Evolutionary conservation across 179 eudicot species (phyloP).

Genomic region (Carnegiea gigantea): DNA sequence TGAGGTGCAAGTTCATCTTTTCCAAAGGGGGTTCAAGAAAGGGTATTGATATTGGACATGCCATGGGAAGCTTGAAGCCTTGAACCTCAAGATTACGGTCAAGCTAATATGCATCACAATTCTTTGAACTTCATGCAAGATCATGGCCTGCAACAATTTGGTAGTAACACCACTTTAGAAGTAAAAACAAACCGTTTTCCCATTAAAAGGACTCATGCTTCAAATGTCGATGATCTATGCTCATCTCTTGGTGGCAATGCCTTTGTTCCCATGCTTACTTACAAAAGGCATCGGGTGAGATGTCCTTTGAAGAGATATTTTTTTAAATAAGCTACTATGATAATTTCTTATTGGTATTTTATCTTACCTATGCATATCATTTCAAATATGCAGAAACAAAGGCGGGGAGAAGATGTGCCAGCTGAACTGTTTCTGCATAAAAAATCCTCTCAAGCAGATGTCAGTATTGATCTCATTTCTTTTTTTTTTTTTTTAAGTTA

Average conservation of each 20-base stretch:
- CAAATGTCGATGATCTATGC: no score
- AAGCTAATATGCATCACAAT: not conserved
- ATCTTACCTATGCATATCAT: not conserved
- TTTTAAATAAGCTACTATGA: not conserved
- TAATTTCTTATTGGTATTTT: not conserved
- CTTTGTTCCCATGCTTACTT: not conserved
- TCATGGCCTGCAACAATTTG: not conserved
- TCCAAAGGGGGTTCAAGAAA: not conserved
- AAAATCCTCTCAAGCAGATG: no score
- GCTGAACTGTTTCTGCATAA: no score
- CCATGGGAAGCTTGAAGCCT: not conserved
- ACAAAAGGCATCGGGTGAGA: not conserved
- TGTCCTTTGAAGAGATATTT: not conserved
- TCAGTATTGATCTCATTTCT: no score
- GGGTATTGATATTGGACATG: not conserved
- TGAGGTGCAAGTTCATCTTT: not conserved
- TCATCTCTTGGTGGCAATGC: not conserved
- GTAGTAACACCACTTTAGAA: not conserved
- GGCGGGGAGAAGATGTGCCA: no score
- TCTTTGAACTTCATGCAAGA: not conserved
- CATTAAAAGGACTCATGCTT: not conserved
- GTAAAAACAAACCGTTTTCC: not conserved
- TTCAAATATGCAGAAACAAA: not conserved
- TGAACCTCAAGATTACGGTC: not conserved
- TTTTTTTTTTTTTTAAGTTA: no score